Evolutionary conservation across 2,329 filamentous ascomycete species (phyloP), one percentile per base, ranked within the genome.

Genomic region (Shiraia sp.): DNA sequence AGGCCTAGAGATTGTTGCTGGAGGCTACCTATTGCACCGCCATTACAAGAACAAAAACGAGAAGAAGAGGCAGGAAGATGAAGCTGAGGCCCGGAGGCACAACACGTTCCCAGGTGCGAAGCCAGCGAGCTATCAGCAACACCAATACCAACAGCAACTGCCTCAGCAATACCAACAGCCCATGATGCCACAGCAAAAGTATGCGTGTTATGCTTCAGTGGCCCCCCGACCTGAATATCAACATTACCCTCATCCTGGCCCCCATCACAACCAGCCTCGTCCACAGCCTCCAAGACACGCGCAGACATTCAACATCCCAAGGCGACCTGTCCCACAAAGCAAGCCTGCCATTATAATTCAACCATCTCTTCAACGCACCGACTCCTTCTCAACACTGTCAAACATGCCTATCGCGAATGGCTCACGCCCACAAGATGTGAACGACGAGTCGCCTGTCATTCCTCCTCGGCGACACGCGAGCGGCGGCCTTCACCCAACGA

Each of bases 1-100:
- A n/a, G 66, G 66, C n/a, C 58, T 70, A 1, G 66, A 70, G 40
- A 40, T 70, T 17, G 57, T 69, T 34, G 61, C 63, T 22, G 66
- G 63, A 28, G 66, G 64, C 22, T 65, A 65, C 32, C 49, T 70
- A 6, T 37, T 64, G 16, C 64, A 70, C 46, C 58, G 57, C 23
- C 58, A 68, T 36, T 56, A 66, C 40, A 65, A 64, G 41, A 63
- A 66, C 40, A 67, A 67, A 46, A 57, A 62, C 31, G 55, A 64
- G 45, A 62, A 63, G 49, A 57, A 55, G 42, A 51, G 46, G 34
- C 46, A 59, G 12, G 45, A 59, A 31, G 49, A 59, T 13, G 63
- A 66, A 33, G 53, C 54, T 12, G 47, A 60, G 26, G 40, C 53
- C 19, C 47, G 53, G 13, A 49, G 63, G 37, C 49, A 65, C 39